Percentiles rank a stretch among this genome's conserved stretches.
Conservation (phyloP, 768 basidiomycete genomes). For the Trametes meyenii region DNA sequence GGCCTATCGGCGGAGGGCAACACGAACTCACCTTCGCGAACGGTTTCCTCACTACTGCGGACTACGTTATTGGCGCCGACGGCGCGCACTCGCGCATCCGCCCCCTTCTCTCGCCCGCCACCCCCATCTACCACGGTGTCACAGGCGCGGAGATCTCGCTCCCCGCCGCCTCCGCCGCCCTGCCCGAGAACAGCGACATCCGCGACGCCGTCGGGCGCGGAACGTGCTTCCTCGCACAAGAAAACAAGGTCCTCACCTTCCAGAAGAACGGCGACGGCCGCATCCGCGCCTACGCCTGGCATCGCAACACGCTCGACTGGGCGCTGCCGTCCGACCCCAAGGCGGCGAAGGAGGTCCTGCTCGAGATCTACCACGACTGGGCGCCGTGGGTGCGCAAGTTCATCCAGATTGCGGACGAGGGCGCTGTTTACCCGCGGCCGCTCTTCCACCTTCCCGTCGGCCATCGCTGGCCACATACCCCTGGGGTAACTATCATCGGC, state of each 20-base stretch:
- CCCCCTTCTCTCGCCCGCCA: conserved; percentile 3
- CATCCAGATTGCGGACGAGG: conserved; percentile 3
- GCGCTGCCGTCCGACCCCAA: not conserved
- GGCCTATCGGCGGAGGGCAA: conserved; percentile 32
- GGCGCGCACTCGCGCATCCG: conserved; percentile 5
- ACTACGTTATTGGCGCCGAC: conserved; percentile 6
- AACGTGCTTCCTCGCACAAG: not conserved
- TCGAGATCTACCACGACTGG: conserved; percentile 5
- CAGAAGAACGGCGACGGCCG: conserved; percentile 13
- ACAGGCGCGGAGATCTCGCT: conserved; percentile 6
- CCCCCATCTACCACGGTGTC: conserved; percentile 5
- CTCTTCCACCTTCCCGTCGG: conserved; percentile 17
- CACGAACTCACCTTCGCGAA: conserved; percentile 15
- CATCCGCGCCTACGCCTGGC: conserved; percentile 8
- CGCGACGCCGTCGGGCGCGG: conserved; percentile 9
- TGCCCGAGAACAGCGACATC: conserved; percentile 9
- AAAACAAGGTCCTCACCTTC: conserved; percentile 1
- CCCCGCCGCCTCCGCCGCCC: not conserved
- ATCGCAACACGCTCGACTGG: conserved; percentile 9
- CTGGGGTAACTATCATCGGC: conserved; percentile 11
- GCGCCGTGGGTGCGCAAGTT: conserved; percentile 10
- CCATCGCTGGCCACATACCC: conserved; percentile 18
- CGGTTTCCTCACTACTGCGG: not conserved
- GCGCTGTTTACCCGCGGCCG: conserved; percentile 15
- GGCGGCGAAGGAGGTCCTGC: not conserved